phyloP scores from a whole-genome alignment of 495 filamentous ascomycete species.

The Aspergillus bertholletiae region DNA sequence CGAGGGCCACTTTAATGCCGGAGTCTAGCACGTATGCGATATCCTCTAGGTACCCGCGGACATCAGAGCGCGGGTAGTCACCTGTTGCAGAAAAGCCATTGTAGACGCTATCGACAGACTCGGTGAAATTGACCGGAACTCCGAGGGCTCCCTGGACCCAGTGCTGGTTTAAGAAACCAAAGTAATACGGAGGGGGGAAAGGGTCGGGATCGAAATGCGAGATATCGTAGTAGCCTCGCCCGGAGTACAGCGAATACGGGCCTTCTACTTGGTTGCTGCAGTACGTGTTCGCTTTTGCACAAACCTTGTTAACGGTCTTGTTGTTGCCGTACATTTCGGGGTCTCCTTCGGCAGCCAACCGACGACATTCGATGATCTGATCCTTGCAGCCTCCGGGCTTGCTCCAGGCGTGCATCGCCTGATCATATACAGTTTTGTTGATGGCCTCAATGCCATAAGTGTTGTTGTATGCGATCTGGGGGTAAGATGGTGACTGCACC shows the following conservation, averaged over 20 bases:
- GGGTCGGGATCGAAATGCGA: slow-evolving; percentile 47
- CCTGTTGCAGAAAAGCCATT: slow-evolving; percentile 48
- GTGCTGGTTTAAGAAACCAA: slow-evolving; percentile 62
- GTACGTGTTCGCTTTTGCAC: slow-evolving; percentile 30
- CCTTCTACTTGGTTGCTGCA: slow-evolving; percentile 40
- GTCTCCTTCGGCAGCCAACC: slow-evolving; percentile 35
- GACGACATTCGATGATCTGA: slow-evolving; percentile 46
- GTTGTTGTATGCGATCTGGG: slow-evolving; percentile 67
- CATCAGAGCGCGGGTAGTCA: slow-evolving; percentile 41
- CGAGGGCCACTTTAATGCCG: slow-evolving; percentile 63
- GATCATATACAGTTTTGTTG: slow-evolving; percentile 49
- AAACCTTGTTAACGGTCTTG: slow-evolving; percentile 37
- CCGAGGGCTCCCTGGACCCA: slow-evolving; percentile 63
- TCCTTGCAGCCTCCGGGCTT: slow-evolving; percentile 60
- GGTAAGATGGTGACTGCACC: slow-evolving; percentile 65
- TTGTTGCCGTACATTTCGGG: slow-evolving; percentile 45
- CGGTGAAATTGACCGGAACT: slow-evolving; percentile 63
- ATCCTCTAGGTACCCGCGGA: slow-evolving; percentile 49
- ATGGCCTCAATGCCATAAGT: slow-evolving; percentile 69
- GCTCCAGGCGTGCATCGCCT: slow-evolving; percentile 45
- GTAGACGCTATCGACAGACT: slow-evolving; percentile 44
- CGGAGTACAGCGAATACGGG: slow-evolving; percentile 26
- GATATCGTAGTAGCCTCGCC: slow-evolving; percentile 64
- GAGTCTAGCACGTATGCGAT: slow-evolving; percentile 50
- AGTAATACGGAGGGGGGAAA: slow-evolving; percentile 59